Evolutionary conservation across 2,329 filamentous ascomycete genomes (phyloP), one percentile per base, ranked within the genome.

Genomic region (Allantophomopsis cytisporea): DNA sequence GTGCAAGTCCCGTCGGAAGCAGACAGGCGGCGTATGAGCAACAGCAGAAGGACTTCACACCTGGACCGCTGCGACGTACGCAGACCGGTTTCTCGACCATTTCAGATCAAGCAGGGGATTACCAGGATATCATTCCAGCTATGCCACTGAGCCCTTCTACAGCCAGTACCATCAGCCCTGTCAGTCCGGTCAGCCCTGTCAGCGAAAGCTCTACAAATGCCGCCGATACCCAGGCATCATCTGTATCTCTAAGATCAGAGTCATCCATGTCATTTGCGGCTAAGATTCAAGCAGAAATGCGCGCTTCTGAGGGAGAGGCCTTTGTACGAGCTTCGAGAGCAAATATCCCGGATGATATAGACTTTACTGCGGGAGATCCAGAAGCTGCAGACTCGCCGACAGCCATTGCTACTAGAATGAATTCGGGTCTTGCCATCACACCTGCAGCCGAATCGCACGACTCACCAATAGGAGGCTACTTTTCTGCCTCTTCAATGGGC

Each of bases 281-380:
- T 13, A 50, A 71, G 52, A 62, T 64, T 14, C 71, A 71, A 46
- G 72, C 72, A 4, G 62, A 78, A 50, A 76, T 79, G 68, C 66
- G 73, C 31, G 60, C 69, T 48, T 73, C 69, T 5, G 76, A 80
- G 52, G 75, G 71, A 2, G 63, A 64, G 49, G 74, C 72, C 7
- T 68, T 80, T 45, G 65, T 71, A 7, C 64, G 46, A 15, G 48
- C 46, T 17, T 45, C 47, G 18, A 33, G 30, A 32, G 14, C 44
- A 48, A 21, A 49, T 47, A 32, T 39, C 43, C 7, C 14, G 39
- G n/a, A 39, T 45, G 16, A 34, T 41, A 37, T 40, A 15, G 11
- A 38, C 23, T 28, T 32, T 34, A 42, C 46, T 16, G 42, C 37
- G 16, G 43, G 42, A 31, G 39, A 44, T 8, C 39, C 38, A 28